Evolutionary conservation across 306 rosid genomes (phyloP).

Genomic region (Calophaca sinica): DNA sequence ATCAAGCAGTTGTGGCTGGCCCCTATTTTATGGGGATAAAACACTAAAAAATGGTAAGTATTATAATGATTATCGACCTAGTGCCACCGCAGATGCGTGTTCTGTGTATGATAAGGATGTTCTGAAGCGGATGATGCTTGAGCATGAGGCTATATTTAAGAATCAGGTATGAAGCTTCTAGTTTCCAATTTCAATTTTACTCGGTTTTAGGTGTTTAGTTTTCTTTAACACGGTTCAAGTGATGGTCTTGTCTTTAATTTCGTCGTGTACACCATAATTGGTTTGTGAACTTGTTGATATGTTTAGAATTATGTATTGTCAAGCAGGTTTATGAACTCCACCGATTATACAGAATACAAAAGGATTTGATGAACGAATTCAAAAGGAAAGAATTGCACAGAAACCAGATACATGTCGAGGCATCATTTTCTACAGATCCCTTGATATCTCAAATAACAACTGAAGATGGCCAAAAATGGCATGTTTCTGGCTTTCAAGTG

Average conservation of each 20-base stretch:
- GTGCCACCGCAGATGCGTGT: constrained; percentile 60
- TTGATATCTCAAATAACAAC: constrained; percentile 70
- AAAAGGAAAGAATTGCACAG: constrained; percentile 67
- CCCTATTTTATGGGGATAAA: constrained; percentile 74
- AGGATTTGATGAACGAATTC: constrained; percentile 84
- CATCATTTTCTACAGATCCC: constrained; percentile 70
- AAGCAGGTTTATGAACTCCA: constrained; percentile 88
- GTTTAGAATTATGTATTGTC: constrained; percentile 38
- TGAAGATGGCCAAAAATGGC: constrained; percentile 71
- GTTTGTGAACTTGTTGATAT: constrained; percentile 38
- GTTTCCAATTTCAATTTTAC: constrained; percentile 15
- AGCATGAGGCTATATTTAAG: constrained; percentile 88
- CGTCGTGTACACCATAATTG: constrained; percentile 30
- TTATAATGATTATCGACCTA: constrained; percentile 63
- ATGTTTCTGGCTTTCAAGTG: constrained; percentile 57
- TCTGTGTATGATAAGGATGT: constrained; percentile 70
- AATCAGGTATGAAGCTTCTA: constrained; percentile 63
- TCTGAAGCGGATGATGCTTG: constrained; percentile 85
- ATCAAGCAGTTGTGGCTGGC: constrained; percentile 92
- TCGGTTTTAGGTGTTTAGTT: constrained; percentile 21
- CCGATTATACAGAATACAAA: constrained; percentile 85
- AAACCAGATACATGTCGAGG: constrained; percentile 61
- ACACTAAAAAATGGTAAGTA: constrained; percentile 66
- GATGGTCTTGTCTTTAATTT: constrained; percentile 28
- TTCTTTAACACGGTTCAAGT: constrained; percentile 36